A percentile compares a stretch with the other conserved stretches of the same genome.
Conservation (phyloP, 352 stramenopile species). For the Pythium rishiriense region DNA sequence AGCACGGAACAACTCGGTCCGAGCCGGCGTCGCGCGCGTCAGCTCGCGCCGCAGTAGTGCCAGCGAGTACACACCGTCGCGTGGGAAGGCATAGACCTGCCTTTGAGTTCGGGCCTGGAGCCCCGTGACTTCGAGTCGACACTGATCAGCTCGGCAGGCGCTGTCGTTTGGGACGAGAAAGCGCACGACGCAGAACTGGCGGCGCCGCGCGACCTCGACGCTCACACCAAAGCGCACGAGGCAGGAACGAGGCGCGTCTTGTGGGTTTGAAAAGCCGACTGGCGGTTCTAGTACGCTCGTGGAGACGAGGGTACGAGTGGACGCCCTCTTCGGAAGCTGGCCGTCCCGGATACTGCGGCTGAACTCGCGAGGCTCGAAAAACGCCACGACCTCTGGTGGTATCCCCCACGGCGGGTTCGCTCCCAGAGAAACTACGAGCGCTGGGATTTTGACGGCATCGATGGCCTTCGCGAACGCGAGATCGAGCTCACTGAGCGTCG, state of each 20-base stretch:
- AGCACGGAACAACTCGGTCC: neutral
- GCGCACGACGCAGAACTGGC: conserved; percentile 1
- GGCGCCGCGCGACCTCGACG: neutral
- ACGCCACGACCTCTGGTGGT: neutral
- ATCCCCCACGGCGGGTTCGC: neutral
- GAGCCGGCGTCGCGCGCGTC: neutral
- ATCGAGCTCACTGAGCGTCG: conserved; percentile 2
- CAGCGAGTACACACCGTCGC: neutral
- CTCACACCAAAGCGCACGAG: neutral
- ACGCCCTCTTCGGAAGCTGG: neutral
- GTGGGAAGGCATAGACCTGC: neutral
- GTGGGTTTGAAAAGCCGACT: neutral
- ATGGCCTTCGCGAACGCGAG: conserved; percentile 1
- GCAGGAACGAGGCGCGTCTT: neutral
- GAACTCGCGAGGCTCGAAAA: conserved; percentile 4
- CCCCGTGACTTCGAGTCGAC: conserved; percentile 1
- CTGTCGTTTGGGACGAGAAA: neutral
- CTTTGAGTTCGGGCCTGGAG: neutral
- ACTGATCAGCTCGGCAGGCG: neutral
- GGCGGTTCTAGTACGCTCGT: neutral
- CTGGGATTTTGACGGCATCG: neutral
- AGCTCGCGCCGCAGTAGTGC: neutral
- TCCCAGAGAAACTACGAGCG: neutral
- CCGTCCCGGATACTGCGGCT: conserved; percentile 1
- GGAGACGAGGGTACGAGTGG: neutral